Percentiles rank a stretch among this genome's conserved stretches.
phyloP scores from a whole-genome alignment of 192 early-diverging fungal genomes.

The Coemansia sp. region DNA sequence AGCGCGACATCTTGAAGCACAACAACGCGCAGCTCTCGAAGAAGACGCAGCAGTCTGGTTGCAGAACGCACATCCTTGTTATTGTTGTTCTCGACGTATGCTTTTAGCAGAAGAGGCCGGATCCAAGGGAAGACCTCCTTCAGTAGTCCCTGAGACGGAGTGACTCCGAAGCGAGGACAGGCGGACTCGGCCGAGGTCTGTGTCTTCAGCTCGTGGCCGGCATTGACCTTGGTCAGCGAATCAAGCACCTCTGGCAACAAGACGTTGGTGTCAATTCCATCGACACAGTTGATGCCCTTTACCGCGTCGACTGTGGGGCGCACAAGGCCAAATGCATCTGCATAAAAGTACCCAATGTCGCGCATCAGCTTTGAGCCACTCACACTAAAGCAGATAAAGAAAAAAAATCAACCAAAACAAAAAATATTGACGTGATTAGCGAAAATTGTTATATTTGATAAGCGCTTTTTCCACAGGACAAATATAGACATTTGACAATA shows the following conservation, averaged over 20 bases:
- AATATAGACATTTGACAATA: constrained; percentile 9
- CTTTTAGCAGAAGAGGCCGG: constrained; percentile 28
- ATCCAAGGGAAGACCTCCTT: constrained; percentile 51
- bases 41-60: constrained; percentile 33
- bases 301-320: constrained; percentile 29
- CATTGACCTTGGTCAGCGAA: constrained; percentile 34
- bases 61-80: constrained; percentile 36
- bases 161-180: constrained; percentile 29
- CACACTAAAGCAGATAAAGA: constrained; percentile 29
- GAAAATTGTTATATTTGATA: constrained; percentile 1
- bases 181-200: constrained; percentile 5
- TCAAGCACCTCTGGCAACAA: constrained; percentile 29
- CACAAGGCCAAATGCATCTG: constrained; percentile 34
- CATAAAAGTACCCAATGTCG: constrained; percentile 45
- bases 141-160: constrained; percentile 32
- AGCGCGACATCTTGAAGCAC: constrained; percentile 47
- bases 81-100: constrained; percentile 35
- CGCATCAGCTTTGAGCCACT: constrained; percentile 32
- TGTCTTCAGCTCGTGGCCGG: constrained; percentile 20
- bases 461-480: neutral
- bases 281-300: constrained; percentile 39
- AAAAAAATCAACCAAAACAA: constrained; percentile 7
- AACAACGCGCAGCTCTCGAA: constrained; percentile 46
- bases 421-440: constrained; percentile 1
- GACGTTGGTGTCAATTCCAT: constrained; percentile 16